Base-by-base conservation (phyloP, 2,329 filamentous ascomycete genomes). In the Diaporthe australafricana region DNA sequence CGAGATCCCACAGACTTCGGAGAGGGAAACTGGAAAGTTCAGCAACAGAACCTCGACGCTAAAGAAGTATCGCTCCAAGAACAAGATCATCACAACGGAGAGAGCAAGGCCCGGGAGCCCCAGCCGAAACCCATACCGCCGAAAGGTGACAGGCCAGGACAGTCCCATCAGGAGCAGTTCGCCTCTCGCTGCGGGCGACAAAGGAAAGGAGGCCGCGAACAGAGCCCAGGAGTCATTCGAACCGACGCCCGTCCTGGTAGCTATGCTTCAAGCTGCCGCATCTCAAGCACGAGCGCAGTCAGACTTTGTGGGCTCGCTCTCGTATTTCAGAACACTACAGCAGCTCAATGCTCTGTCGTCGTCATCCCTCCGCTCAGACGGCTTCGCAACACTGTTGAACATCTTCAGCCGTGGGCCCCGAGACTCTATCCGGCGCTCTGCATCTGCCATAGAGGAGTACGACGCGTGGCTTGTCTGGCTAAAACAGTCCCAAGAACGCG, bases 391-490 rank as follows among this genome's bases (percentile, higher is more conserved):
- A 75, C 84, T 95, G 75, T 83, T 94, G 72, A 89, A 94, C 81
- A 90, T 96, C 80, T 93, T 94, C 82, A 91, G 91, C 1, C 87
- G 92, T 22, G 91, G 92, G 1, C 91, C 92, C 1, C 86, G 91
- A 16, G 91, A 94, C 75, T 90, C 90, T 0, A 91, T 94, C 52
- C 88, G 90, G 47, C 88, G 90, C 68, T 93, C 91, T 2, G 90
- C 91, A 1, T 90, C 90, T 8, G 92, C 92, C 1, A 93, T 94
- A 57, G 92, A 94, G 78, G 92, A 94, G 73, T 94, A 94, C 73
- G 92, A 94, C 75, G 92, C 92, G 4, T 94, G 93, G 93, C 89
- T 96, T 40, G 90, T 95, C 16, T 95, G 93, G 89, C 87, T 97
- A 25, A 94, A 94, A 78, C 93, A 94, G 76, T 94, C 92, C 30